Evolutionary conservation across 2,329 filamentous ascomycete genomes (phyloP).

Genomic region (Botryotinia globosa): DNA sequence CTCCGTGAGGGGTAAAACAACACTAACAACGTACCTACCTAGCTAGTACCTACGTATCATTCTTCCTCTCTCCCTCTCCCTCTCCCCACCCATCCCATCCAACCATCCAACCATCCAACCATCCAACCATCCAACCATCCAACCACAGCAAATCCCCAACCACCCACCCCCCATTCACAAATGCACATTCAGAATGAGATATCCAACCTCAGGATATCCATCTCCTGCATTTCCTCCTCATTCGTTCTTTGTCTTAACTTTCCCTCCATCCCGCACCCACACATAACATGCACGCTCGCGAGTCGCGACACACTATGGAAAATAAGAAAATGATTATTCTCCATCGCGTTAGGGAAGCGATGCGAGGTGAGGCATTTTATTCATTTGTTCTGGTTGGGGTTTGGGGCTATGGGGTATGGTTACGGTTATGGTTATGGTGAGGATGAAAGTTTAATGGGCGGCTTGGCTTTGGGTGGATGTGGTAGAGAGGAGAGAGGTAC

Average conservation of each 20-base stretch:
- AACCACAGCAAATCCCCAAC: not conserved
- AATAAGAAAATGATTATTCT: not conserved
- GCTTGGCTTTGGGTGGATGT: not conserved
- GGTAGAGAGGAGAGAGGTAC: no score
- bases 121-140: not conserved
- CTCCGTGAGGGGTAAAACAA: conserved; percentile 6
- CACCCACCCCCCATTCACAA: not conserved
- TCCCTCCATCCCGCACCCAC: not conserved
- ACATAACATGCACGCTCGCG: not conserved
- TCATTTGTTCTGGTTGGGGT: not conserved
- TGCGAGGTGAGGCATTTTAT: not conserved
- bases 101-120: not conserved
- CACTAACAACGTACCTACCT: not conserved
- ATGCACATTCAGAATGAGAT: not conserved
- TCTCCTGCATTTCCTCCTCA: not conserved
- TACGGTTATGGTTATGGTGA: not conserved
- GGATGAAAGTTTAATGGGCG: not conserved
- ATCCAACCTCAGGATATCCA: not conserved
- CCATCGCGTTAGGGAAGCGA: not conserved
- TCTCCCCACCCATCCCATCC: not conserved
- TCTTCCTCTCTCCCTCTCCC: no score
- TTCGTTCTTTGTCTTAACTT: not conserved
- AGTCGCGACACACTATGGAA: not conserved
- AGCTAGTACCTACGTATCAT: not conserved
- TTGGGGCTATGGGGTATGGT: no score